Conservation (phyloP, 2,329 filamentous ascomycete species). For the Teratosphaeria nubilosa region DNA sequence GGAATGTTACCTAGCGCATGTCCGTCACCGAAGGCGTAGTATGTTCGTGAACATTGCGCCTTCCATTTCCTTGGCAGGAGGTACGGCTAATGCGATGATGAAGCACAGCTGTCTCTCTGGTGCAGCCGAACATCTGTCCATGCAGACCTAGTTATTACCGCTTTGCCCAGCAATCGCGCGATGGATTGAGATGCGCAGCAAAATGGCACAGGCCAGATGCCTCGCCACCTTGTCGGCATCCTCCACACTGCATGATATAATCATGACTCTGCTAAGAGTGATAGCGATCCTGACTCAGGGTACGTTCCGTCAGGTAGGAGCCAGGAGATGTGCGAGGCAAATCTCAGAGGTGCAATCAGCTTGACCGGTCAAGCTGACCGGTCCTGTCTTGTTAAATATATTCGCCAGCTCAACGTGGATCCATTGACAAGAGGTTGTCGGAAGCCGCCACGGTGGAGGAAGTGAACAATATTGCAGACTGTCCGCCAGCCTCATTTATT, state of each 20-base stretch:
- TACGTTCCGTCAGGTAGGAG: background rate
- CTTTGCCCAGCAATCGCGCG: background rate
- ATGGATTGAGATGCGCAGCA: background rate
- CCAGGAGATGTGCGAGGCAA: background rate
- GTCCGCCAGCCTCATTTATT: background rate
- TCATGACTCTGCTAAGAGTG: background rate
- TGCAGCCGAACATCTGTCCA: background rate
- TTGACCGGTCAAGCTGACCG: background rate
- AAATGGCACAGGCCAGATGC: background rate
- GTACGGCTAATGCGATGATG: background rate
- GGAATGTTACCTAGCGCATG: too few species aligned
- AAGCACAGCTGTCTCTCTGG: background rate
- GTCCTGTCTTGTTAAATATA: background rate
- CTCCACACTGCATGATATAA: background rate
- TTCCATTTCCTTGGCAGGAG: too few species aligned
- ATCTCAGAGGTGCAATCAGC: background rate
- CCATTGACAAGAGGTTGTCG: background rate
- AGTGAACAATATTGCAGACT: background rate
- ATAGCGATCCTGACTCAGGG: background rate
- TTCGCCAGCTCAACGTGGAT: background rate
- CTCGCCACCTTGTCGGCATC: background rate
- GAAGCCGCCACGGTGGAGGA: background rate
- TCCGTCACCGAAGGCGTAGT: too few species aligned
- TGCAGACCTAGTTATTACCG: background rate
- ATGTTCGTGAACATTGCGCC: too few species aligned